Evolutionary conservation across 2,329 filamentous ascomycete species (phyloP).

Genomic region (Tympanopsis confertula): DNA sequence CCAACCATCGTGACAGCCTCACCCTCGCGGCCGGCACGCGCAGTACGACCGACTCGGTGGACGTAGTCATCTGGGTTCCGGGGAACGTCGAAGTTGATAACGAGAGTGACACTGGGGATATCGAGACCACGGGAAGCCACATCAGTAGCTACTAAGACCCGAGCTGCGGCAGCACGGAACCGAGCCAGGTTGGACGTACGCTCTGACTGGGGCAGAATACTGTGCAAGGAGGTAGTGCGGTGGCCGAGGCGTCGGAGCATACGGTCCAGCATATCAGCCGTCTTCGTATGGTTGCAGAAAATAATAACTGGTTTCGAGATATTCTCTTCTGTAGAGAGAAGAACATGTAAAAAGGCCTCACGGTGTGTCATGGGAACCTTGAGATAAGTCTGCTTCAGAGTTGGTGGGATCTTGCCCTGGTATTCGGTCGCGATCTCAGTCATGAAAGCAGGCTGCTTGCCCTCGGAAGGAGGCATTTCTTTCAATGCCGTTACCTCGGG

Average conservation of each 20-base stretch:
- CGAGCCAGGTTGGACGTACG: conserved; percentile 50
- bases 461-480: conserved; percentile 18
- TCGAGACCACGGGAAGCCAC: conserved; percentile 58
- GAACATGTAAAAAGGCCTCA: conserved; percentile 54
- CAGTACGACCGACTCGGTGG: conserved; percentile 57
- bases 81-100: conserved; percentile 58
- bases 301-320: conserved; percentile 45
- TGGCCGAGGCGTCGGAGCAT: conserved; percentile 48
- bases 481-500: conserved; percentile 53
- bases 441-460: not conserved
- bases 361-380: conserved; percentile 56
- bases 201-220: conserved; percentile 45
- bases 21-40: conserved; percentile 49
- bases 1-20: conserved; percentile 50
- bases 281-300: conserved; percentile 55
- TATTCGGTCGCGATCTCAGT: not conserved
- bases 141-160: conserved; percentile 56
- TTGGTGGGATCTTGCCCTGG: conserved; percentile 40
- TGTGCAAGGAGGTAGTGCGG: conserved; percentile 54
- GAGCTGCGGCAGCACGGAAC: conserved; percentile 51
- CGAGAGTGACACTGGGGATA: conserved; percentile 51
- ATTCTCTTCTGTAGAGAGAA: conserved; percentile 48
- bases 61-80: conserved; percentile 61
- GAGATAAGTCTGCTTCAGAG: conserved; percentile 49
- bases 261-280: conserved; percentile 52